phyloP scores from a whole-genome alignment of 2,329 filamentous ascomycete species.

The Epichloe gansuensis region DNA sequence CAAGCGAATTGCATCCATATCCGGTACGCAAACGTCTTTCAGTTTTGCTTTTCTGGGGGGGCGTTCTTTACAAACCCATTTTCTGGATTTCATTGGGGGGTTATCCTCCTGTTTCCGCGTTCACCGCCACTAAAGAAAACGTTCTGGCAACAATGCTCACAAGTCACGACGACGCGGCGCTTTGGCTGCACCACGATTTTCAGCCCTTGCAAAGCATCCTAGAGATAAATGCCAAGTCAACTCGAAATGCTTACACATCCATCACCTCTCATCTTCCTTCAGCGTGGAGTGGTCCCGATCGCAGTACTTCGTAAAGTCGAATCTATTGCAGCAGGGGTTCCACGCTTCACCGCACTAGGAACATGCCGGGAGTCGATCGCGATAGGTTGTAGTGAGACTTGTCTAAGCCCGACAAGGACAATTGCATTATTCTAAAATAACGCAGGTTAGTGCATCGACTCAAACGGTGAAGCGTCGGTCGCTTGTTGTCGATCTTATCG shows the following conservation, averaged over 20 bases:
- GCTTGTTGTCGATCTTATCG: not conserved
- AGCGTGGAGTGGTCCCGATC: not conserved
- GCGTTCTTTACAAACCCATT: not conserved
- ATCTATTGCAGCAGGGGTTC: not conserved
- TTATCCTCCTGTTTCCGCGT: not conserved
- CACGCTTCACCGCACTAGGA: not conserved
- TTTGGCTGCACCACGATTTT: not conserved
- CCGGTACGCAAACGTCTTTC: not conserved
- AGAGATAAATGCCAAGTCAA: not conserved
- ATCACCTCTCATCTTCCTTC: not conserved
- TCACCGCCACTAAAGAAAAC: not conserved
- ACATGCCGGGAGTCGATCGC: not conserved
- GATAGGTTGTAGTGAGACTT: not conserved
- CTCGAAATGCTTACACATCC: not conserved
- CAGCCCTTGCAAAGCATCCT: not conserved
- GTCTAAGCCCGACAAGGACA: not conserved
- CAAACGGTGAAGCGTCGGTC: not conserved
- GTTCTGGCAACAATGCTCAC: not conserved
- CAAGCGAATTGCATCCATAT: not conserved
- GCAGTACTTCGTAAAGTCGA: not conserved
- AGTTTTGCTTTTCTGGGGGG: not conserved
- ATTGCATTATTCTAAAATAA: not conserved
- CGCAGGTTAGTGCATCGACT: not conserved
- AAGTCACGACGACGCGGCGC: not conserved
- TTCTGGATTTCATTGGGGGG: not conserved